Conservation (phyloP, 78 protist genomes). For the Carpediemonas membranifera region DNA sequence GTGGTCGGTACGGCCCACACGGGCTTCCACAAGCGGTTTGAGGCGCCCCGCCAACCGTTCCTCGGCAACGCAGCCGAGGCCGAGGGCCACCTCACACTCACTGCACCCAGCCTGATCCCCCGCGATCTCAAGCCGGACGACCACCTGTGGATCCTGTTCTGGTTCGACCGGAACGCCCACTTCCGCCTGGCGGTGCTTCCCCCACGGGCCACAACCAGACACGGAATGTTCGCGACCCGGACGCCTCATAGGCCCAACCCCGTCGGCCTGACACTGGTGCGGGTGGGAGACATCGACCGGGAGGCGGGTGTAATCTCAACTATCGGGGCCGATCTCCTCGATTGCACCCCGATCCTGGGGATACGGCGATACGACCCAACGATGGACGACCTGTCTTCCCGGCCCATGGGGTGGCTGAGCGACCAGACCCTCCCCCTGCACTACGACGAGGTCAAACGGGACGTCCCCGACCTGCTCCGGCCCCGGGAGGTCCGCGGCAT, state of each 20-base stretch:
- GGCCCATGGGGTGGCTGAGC: no score
- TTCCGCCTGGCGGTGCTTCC: neutral
- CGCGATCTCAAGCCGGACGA: neutral
- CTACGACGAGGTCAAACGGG: no score
- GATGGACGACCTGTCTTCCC: neutral
- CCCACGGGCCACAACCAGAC: neutral
- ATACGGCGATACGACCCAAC: neutral
- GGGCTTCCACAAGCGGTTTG: no score
- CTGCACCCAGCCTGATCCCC: neutral
- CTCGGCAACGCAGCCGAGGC: neutral
- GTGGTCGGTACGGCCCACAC: no score
- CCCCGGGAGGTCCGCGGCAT: no score
- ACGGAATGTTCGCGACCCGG: neutral
- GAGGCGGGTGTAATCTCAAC: neutral
- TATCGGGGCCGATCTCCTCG: neutral
- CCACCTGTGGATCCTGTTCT: neutral
- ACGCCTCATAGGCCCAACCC: neutral
- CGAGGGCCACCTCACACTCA: neutral
- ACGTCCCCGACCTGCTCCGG: no score
- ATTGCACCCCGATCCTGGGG: neutral
- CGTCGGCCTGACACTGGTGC: neutral
- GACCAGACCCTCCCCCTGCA: no score
- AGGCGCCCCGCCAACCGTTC: neutral
- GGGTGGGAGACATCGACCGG: neutral
- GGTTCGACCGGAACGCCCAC: neutral